Conservation (phyloP, 176 grass and related monocot species). For the Zea luxurians region DNA sequence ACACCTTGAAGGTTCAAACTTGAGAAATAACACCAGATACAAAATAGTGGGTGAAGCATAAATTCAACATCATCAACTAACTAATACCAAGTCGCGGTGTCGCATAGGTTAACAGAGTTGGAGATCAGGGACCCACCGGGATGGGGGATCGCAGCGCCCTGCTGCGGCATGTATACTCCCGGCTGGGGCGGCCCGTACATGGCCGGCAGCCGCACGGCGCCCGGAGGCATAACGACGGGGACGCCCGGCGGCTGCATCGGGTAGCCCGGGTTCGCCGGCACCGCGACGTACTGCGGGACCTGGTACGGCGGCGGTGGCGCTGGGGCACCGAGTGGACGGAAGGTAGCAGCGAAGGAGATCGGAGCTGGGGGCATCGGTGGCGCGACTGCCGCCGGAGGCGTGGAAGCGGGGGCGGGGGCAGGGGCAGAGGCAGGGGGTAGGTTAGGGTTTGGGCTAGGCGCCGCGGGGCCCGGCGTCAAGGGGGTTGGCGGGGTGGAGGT, state of each 20-base stretch:
- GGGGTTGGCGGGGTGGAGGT: conserved; percentile 39
- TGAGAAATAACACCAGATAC: not conserved
- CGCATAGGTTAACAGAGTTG: conserved; percentile 11
- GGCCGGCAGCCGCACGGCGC: conserved; percentile 29
- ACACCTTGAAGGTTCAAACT: not conserved
- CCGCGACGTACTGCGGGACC: conserved; percentile 42
- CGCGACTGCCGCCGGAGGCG: conserved; percentile 22
- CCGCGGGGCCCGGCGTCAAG: not conserved
- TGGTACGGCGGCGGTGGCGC: conserved; percentile 38
- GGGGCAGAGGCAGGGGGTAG: too few species aligned
- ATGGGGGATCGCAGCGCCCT: conserved; percentile 34
- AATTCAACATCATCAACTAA: not conserved
- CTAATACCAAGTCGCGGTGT: not conserved
- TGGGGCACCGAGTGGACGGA: conserved; percentile 50
- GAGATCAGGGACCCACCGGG: conserved; percentile 50
- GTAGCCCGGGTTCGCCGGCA: conserved; percentile 47
- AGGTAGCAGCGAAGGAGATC: conserved; percentile 38
- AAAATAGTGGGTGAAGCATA: conserved; percentile 5
- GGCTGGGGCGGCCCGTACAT: conserved; percentile 53
- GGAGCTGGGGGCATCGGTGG: conserved; percentile 34
- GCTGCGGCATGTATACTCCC: conserved; percentile 42
- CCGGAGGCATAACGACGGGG: conserved; percentile 40
- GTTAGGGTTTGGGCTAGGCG: conserved; percentile 50
- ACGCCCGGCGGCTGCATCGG: conserved; percentile 50
- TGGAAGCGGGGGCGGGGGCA: not conserved